These are phyloP conservation scores for Boletus rubroflammeus DNA, from an alignment of 768 basidiomycete species.

Conservation along the genomic window DNA sequence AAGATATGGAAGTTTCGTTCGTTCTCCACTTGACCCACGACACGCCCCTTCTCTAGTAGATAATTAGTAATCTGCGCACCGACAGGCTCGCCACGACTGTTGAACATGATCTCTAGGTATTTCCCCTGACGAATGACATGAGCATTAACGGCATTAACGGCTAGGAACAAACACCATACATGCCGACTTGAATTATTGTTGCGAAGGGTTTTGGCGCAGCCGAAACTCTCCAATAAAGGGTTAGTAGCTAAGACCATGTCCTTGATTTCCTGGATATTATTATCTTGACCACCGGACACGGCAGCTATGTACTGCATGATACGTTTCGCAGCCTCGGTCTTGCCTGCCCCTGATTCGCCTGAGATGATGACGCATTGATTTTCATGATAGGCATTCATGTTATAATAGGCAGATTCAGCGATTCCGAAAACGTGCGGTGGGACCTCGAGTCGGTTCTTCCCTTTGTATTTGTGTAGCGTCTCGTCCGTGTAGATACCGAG, in stretches of 20 bases:
- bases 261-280: constrained; percentile 95
- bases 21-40: constrained; percentile 93
- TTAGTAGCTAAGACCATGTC: constrained; percentile 99
- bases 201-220: constrained; percentile 96
- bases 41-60: constrained; percentile 92
- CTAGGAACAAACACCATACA: constrained; percentile 49
- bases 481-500: constrained; percentile 98
- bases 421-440: constrained; percentile 98
- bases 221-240: constrained; percentile 95
- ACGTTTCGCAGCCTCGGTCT: constrained; percentile 98
- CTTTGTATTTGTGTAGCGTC: constrained; percentile 77
- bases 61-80: constrained; percentile 99
- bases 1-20: constrained; percentile 99
- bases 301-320: constrained; percentile 99
- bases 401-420: constrained; percentile 96
- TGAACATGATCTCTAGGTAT: constrained; percentile 99
- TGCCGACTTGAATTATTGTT: constrained; percentile 99
- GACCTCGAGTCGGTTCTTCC: constrained; percentile 97
- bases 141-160: not conserved
- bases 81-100: constrained; percentile 85
- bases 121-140: constrained; percentile 65
- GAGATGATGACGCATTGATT: constrained; percentile 99
- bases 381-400: constrained; percentile 99
- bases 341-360: constrained; percentile 97
- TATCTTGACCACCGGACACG: constrained; percentile 84